Evolutionary conservation across 148 eudicot genomes (phyloP), one percentile per base, ranked within the genome.

Genomic region (Fagopyrum tataricum): DNA sequence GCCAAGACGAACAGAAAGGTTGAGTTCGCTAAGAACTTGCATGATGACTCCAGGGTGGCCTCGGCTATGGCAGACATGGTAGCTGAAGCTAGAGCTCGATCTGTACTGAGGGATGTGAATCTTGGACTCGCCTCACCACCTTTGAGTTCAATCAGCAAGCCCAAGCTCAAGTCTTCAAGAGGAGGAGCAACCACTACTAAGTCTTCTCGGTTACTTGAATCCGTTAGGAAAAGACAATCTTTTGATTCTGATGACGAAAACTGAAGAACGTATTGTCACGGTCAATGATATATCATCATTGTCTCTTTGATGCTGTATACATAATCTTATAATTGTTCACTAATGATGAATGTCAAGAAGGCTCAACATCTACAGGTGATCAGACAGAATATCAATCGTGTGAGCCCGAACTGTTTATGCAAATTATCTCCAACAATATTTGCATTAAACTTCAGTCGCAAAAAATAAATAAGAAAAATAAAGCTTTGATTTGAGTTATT

Each of bases 161-260:
- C 99, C 3, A 86, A 75, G 82, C 84, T 92, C 61, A 92, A 81
- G 79, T 67, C 88, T 14, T 51, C 82, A 4, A 79, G 75, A 40
- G 80, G 51, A 43, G 75, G 51, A 43, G 75, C 76, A 72, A 73
- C 17, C 31, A 72, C 73, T 72, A 86, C 80, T 15, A 73, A 75
- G 75, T 70, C 91, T 51, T 73, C 85, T 1, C 76, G 81, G 72
- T 85, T 92, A 0, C 76, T 95, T 3, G 92, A 90, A 75, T 90
- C 97, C 67, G 52, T 95, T 70, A 87, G 90, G 81, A 90, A 86
- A 75, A 80, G 89, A 56, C 96, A 95, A 24, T 80, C 79, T 43
- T 95, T 92, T 78, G 90, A 87, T 42, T 95, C 91, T 59, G 94
- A 91, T 79, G 96, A 95, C 14, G 98, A 94, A 42, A 87, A 78